A percentile compares a stretch with the other conserved stretches of the same genome.
Evolutionary conservation across 2,329 filamentous ascomycete species (phyloP).

Genomic region (Monosporascus sp.): DNA sequence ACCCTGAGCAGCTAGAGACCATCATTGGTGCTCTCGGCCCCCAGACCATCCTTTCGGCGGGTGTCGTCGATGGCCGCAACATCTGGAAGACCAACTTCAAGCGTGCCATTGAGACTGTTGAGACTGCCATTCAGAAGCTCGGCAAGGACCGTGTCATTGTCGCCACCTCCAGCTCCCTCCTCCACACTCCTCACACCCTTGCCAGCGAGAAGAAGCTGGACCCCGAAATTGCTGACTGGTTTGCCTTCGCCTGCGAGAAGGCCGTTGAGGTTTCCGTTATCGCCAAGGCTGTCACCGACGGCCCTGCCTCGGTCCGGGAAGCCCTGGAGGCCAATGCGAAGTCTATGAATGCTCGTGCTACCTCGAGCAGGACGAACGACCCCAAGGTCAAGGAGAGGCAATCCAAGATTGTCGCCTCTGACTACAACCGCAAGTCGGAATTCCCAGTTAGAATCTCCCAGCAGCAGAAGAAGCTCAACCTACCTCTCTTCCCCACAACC

Average conservation of each 20-base stretch:
- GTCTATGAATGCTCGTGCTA: slow-evolving; percentile 84
- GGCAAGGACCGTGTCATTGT: slow-evolving; percentile 97
- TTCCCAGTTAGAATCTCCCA: slow-evolving; percentile 81
- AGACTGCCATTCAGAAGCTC: slow-evolving; percentile 87
- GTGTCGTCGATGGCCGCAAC: slow-evolving; percentile 98
- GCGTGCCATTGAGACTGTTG: slow-evolving; percentile 83
- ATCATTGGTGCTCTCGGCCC: slow-evolving; percentile 78
- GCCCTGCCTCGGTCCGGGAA: slow-evolving; percentile 77
- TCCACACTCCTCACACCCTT: slow-evolving; percentile 97
- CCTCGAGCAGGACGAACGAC: slow-evolving; percentile 94
- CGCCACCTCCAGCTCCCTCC: slow-evolving; percentile 92
- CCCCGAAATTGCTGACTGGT: slow-evolving; percentile 91
- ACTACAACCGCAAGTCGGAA: slow-evolving; percentile 88
- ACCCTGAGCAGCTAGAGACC: slow-evolving; percentile 92
- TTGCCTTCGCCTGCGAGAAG: slow-evolving; percentile 97
- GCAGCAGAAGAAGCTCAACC: slow-evolving; percentile 88
- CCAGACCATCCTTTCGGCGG: slow-evolving; percentile 86
- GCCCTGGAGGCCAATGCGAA: slow-evolving; percentile 96
- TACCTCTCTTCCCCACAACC: slow-evolving; percentile 96
- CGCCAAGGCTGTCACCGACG: slow-evolving; percentile 93
- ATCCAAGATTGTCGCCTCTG: slow-evolving; percentile 72
- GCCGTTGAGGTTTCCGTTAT: slow-evolving; percentile 83
- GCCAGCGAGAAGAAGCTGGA: slow-evolving; percentile 98
- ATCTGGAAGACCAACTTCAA: slow-evolving; percentile 99
- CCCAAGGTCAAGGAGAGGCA: slow-evolving; percentile 96